Percentiles rank a stretch among this genome's conserved stretches.
Evolutionary conservation across 2,329 filamentous ascomycete genomes (phyloP).

Genomic region (Neofusicoccum ribis): DNA sequence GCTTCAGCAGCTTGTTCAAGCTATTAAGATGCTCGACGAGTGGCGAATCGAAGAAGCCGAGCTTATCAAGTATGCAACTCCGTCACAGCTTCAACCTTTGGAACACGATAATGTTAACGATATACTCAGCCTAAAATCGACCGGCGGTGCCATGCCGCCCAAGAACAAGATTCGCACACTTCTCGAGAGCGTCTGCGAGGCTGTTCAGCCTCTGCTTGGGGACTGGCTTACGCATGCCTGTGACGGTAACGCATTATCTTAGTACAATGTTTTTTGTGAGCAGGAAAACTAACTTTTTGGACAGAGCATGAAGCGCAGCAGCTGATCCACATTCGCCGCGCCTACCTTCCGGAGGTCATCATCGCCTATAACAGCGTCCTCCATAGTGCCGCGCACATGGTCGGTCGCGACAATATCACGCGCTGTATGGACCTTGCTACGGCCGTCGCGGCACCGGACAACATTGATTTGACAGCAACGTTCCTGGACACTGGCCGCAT

Average conservation of each 20-base stretch:
- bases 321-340: constrained; percentile 65
- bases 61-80: constrained; percentile 32
- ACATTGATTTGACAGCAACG: constrained; percentile 36
- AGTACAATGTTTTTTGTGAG: neutral
- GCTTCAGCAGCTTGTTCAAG: constrained; percentile 43
- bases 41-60: constrained; percentile 46
- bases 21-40: constrained; percentile 44
- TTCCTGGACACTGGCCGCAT: constrained; percentile 45
- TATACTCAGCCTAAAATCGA: constrained; percentile 9
- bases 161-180: constrained; percentile 39
- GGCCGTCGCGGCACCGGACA: constrained; percentile 57
- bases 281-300: neutral
- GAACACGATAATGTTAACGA: constrained; percentile 3
- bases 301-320: constrained; percentile 60
- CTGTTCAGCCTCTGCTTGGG: constrained; percentile 40
- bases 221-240: constrained; percentile 31
- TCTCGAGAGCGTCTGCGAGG: constrained; percentile 40
- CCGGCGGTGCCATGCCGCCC: constrained; percentile 23
- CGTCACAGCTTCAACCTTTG: neutral
- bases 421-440: constrained; percentile 86
- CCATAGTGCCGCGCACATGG: constrained; percentile 72
- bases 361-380: constrained; percentile 81
- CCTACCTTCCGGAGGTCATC: constrained; percentile 82
- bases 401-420: constrained; percentile 74
- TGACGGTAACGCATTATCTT: constrained; percentile 24